Evolutionary conservation across 495 filamentous ascomycete genomes (phyloP), one percentile per base, ranked within the genome.

Genomic region (Pyrenopolyporus hunteri): DNA sequence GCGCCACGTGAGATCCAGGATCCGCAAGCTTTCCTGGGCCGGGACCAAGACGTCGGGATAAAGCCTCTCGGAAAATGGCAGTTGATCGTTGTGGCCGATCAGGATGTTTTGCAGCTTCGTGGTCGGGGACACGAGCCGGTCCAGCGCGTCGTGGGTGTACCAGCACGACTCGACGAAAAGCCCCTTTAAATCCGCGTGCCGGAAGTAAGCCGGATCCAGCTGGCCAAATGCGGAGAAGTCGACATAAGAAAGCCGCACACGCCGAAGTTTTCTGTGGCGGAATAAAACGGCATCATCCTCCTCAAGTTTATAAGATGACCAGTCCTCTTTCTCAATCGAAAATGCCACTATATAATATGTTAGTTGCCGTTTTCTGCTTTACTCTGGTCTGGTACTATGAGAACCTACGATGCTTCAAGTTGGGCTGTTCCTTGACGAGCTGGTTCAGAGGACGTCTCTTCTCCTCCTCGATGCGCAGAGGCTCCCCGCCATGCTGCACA

Each of bases 1-100:
- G 14, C 62, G 55, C 62, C 62, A 64, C 23, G 62, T 59, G 4
- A 64, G 50, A 17, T 64, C 62, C 10, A 64, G 11, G 25, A 59
- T 64, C 1, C 62, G 28, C 7, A 64, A 32, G 32, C 49, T 64
- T 17, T 64, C 49, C 7, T n/a, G 62, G 45, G 44, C 49, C 22
- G 55, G n/a, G 6, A 28, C 43, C 17, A 64, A 47, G 13, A 64
- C 0, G 17, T 6, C 20, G 2, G 62, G 62, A 51, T 64, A 64
- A 1, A 50, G 48, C 49, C 20, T 50, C 43, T 64, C 62, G 6
- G 62, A 59, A 37, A 64, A 50, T 9, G 62, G 62, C 23, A 64
- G 19, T 32, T 59, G 49, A 6, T 43, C 44, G 22, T 55, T 59
- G 39, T 64, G 62, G 36, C 55, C 29, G 9, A 64, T 48, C 2